These are phyloP conservation scores for Plasmodium coatneyi DNA, from an alignment of 169 alveolate species.

Conservation along the genomic window DNA sequence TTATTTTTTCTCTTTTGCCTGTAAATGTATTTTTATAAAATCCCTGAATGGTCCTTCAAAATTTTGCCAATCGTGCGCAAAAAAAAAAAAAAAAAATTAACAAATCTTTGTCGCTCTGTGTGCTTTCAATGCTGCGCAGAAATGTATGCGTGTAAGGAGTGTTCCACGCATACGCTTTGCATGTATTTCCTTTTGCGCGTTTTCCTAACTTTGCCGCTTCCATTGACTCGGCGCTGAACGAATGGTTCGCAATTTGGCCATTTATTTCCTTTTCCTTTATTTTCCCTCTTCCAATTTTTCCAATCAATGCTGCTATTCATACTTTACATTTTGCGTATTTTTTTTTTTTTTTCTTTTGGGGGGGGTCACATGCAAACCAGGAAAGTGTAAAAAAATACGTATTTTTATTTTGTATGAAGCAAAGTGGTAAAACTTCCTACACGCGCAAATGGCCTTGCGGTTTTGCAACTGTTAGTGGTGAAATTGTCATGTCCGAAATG, in stretches of 20 bases:
- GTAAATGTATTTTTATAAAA: neutral
- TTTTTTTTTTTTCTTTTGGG: neutral
- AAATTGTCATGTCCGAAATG: neutral
- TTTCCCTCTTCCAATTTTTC: neutral
- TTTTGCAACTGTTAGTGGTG: neutral
- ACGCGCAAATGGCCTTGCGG: neutral
- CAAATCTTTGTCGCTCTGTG: neutral
- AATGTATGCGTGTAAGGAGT: neutral
- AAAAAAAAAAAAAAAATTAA: neutral
- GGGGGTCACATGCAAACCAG: neutral
- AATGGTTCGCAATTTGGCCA: neutral
- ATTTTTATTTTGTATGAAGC: neutral
- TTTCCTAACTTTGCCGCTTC: neutral
- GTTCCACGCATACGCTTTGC: neutral
- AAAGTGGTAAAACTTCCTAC: neutral
- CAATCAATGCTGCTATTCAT: neutral
- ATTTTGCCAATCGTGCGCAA: neutral
- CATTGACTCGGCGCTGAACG: neutral
- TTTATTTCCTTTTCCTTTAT: neutral
- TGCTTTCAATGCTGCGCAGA: neutral
- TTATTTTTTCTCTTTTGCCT: neutral
- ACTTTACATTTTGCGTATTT: neutral
- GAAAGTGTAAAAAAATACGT: neutral
- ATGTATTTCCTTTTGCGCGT: neutral
- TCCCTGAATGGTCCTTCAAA: neutral